Conservation (phyloP, 164 flowering plant genomes). For the Liriodendron chinense region DNA sequence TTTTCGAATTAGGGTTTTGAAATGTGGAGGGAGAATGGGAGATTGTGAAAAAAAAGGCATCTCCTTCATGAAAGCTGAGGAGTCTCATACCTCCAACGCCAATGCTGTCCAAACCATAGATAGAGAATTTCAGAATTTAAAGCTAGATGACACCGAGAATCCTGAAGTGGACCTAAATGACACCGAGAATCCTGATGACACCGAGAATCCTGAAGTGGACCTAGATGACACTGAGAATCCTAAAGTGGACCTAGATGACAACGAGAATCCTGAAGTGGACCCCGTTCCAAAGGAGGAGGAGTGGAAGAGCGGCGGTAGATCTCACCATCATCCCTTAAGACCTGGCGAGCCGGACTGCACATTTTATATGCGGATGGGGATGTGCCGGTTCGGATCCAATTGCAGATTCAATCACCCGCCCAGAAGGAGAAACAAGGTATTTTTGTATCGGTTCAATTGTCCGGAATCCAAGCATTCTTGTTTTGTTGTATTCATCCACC, state of each 20-base stretch:
- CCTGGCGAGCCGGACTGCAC: constrained; percentile 75
- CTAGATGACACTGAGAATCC: constrained; percentile 4
- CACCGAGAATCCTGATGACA: constrained; percentile 5
- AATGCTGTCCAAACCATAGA: too few species aligned
- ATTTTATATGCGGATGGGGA: constrained; percentile 57
- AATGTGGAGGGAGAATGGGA: too few species aligned
- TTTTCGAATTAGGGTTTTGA: too few species aligned
- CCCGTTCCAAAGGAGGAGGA: neutral
- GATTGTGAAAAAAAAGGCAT: too few species aligned
- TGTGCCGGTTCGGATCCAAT: constrained; percentile 58
- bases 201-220: constrained; percentile 14
- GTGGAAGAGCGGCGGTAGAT: constrained; percentile 4
- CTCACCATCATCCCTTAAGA: constrained; percentile 49
- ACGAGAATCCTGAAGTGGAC: constrained; percentile 3
- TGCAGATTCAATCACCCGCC: constrained; percentile 76
- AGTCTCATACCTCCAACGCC: too few species aligned
- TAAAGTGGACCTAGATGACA: constrained; percentile 7
- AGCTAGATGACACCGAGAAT: neutral
- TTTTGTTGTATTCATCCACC: too few species aligned
- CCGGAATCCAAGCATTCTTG: too few species aligned
- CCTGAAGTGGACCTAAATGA: neutral
- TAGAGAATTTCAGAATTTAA: too few species aligned
- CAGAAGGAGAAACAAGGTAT: constrained; percentile 34
- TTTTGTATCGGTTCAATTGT: too few species aligned
- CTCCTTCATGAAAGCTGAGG: too few species aligned